Base-by-base conservation (phyloP, 371 early-diverging fungal species). In the Saksenaea oblongispora region DNA sequence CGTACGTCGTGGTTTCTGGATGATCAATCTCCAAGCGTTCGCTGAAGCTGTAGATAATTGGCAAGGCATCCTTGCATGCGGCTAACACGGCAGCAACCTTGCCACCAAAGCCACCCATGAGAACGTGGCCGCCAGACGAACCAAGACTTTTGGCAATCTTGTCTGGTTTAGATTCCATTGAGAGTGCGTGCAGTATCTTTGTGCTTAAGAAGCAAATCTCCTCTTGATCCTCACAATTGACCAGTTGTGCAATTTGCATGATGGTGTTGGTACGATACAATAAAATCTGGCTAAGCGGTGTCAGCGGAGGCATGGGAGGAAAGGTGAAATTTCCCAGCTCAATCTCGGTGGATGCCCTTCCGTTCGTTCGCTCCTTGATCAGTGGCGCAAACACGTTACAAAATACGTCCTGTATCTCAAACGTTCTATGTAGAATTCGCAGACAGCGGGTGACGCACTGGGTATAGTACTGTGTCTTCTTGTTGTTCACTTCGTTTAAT, bases 281-380 rank as follows among this genome's bases (percentile, higher is more conserved):
- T 35, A 97, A 78, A 17, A 92, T 80, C 60, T 91, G 89, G 64
- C 95, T 95, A 53, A 97, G 78, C 2, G 89, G 80, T 1, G 87
- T 87, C 64, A 95, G 75, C 2, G 86, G 75, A 15, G 78, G 84
- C 14, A 76, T 57, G 0, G 72, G 69, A 10, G 70, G 61, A 55
- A 74, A 75, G 2, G 39, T 54, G 11, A 57, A 34, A 22, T 64
- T 70, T 9, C 70, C 76, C 4, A 82, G 47, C 13, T 65, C 58
- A 31, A 71, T 62, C 56, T 75, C 72, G 36, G 78, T 71, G 9
- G 74, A 63, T 0, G 71, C 28, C 11, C 65, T 61, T 35, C 59
- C 47, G 17, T 66, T 72, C 2, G 79, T 66, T 31, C 60, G 58
- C 18, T 69, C 74, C 14, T 63, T 58, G 42, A 90, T 78, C 9